Conservation (phyloP, 2,329 filamentous ascomycete species). For the Graphilbum ipis-grandicollis region DNA sequence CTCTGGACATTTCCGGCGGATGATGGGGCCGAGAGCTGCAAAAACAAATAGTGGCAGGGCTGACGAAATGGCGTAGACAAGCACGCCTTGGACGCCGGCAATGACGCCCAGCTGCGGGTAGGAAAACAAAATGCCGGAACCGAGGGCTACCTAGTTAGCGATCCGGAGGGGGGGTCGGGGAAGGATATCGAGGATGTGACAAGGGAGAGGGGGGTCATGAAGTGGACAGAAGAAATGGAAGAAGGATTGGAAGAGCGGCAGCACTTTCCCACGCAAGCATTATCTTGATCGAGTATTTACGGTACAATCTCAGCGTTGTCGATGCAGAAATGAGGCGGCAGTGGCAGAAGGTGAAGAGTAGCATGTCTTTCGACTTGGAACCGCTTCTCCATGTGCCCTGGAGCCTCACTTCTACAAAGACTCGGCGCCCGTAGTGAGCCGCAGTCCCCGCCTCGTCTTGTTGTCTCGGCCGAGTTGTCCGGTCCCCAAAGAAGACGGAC, state of each 20-base stretch:
- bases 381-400: too few relatives aligned
- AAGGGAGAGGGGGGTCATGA: not conserved
- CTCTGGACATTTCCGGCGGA: conserved; percentile 62
- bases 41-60: conserved; percentile 59
- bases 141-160: conserved; percentile 49
- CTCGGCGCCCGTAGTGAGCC: conserved; percentile 80
- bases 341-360: too few relatives aligned
- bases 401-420: conserved; percentile 22
- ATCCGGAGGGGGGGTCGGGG: conserved; percentile 7
- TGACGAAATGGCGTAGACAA: conserved; percentile 60
- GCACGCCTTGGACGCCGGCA: conserved; percentile 58
- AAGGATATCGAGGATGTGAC: conserved; percentile 3
- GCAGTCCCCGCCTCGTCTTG: conserved; percentile 22
- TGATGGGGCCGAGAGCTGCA: conserved; percentile 57
- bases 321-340: conserved; percentile 10
- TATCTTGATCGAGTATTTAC: conserved; percentile 97
- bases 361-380: too few relatives aligned
- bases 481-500: too few relatives aligned
- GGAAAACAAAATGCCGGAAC: conserved; percentile 67
- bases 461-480: too few relatives aligned
- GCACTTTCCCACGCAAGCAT: conserved; percentile 97
- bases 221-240: conserved; percentile 9
- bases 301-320: conserved; percentile 86
- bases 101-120: conserved; percentile 71
- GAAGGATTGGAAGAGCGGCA: conserved; percentile 47